phyloP scores from a whole-genome alignment of 179 eudicot genomes.

The Camellia oleifera region DNA sequence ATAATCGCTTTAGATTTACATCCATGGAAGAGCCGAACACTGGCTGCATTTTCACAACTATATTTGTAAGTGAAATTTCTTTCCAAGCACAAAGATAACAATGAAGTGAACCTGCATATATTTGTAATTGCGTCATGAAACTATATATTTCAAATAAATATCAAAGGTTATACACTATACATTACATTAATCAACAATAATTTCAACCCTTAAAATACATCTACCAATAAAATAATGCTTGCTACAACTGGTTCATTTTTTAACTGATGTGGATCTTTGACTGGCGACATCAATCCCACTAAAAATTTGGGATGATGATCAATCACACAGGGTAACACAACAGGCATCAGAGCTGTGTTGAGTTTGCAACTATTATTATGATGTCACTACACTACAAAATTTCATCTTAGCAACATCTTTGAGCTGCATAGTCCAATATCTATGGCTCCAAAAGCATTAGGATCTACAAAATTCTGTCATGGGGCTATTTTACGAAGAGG shows the following conservation, averaged over 20 bases:
- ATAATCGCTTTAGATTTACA: too few relatives aligned
- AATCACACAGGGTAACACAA: slow-evolving; percentile 7
- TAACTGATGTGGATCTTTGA: not conserved
- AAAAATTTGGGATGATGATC: slow-evolving; percentile 20
- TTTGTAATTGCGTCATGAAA: not conserved
- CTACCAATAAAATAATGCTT: not conserved
- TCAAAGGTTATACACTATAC: not conserved
- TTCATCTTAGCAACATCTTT: not conserved
- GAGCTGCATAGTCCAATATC: slow-evolving; percentile 3
- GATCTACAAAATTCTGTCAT: not conserved
- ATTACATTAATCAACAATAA: not conserved
- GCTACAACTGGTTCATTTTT: not conserved
- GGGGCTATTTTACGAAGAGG: slow-evolving; percentile 3
- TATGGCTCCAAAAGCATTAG: not conserved
- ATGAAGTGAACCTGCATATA: not conserved
- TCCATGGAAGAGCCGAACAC: too few relatives aligned
- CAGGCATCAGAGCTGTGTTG: slow-evolving; percentile 1
- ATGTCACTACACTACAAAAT: slow-evolving; percentile 15
- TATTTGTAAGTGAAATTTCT: not conserved
- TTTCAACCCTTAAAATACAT: not conserved
- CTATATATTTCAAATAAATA: too few relatives aligned
- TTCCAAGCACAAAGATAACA: not conserved
- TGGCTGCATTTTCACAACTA: too few relatives aligned
- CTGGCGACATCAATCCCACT: slow-evolving; percentile 14
- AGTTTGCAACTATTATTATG: not conserved